Evolutionary conservation across 345 rosid genomes (phyloP).

Genomic region (Eucalyptus urophylla): DNA sequence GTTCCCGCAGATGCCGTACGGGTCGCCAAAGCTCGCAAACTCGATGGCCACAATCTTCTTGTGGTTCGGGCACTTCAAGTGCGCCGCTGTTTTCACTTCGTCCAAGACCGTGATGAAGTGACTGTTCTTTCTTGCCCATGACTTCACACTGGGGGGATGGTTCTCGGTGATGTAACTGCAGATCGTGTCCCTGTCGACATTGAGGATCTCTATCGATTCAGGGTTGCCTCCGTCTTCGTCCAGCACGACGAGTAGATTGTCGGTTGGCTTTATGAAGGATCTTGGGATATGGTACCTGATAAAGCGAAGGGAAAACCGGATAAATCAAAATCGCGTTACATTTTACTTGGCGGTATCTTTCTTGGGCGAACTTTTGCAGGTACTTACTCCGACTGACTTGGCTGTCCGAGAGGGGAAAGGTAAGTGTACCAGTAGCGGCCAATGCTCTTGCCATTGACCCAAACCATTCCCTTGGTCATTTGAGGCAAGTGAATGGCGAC

Average conservation of each 20-base stretch:
- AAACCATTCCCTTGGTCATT: constrained; percentile 78
- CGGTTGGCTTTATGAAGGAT: constrained; percentile 47
- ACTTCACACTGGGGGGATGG: constrained; percentile 48
- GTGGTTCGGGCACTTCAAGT: constrained; percentile 31
- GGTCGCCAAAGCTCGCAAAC: constrained; percentile 79
- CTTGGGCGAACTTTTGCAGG: not conserved
- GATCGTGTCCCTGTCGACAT: constrained; percentile 58
- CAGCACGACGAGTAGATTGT: constrained; percentile 54
- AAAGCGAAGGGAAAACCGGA: not conserved
- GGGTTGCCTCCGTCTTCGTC: constrained; percentile 64
- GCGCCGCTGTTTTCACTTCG: constrained; percentile 31
- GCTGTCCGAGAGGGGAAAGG: constrained; percentile 49
- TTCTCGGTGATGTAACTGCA: constrained; percentile 47
- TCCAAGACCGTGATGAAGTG: constrained; percentile 15
- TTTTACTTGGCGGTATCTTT: not conserved
- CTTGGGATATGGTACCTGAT: constrained; percentile 82
- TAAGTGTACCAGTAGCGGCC: constrained; percentile 81
- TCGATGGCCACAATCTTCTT: constrained; percentile 45
- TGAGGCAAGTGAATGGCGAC: constrained; percentile 39
- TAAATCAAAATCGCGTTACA: not conserved
- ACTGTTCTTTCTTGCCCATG: constrained; percentile 33
- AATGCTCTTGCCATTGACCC: constrained; percentile 77
- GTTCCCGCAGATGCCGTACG: constrained; percentile 58
- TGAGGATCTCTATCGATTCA: constrained; percentile 32
- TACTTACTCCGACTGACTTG: constrained; percentile 58